Conservation (phyloP, 352 stramenopile species). For the Phytophthora multivora region DNA sequence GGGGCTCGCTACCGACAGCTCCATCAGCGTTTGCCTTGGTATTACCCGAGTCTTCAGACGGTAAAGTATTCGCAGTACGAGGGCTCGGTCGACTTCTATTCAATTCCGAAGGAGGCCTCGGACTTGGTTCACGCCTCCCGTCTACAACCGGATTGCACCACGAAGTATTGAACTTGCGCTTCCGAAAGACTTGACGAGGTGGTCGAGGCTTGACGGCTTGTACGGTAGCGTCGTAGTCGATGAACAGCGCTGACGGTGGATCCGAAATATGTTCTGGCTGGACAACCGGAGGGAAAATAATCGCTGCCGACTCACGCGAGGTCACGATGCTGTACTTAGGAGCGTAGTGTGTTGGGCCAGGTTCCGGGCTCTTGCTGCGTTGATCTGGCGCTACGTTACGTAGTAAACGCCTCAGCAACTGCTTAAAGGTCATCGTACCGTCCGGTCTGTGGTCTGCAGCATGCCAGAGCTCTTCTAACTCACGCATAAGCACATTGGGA, state of each 20-base stretch:
- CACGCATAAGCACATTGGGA: constrained; percentile 46
- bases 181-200: constrained; percentile 52
- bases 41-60: background rate
- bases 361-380: constrained; percentile 60
- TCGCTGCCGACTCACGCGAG: constrained; percentile 35
- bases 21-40: background rate
- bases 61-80: background rate
- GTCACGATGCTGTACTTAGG: constrained; percentile 54
- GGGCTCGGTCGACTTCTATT: constrained; percentile 6
- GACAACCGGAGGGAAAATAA: constrained; percentile 57
- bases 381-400: constrained; percentile 15
- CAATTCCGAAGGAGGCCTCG: constrained; percentile 4
- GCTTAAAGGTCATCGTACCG: constrained; percentile 27
- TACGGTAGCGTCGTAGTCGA: constrained; percentile 70
- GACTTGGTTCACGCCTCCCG: background rate
- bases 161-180: constrained; percentile 64
- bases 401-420: constrained; percentile 24
- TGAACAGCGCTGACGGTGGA: constrained; percentile 62
- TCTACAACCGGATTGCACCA: constrained; percentile 75
- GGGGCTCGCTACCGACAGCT: background rate
- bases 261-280: constrained; percentile 35
- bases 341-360: constrained; percentile 71
- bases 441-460: constrained; percentile 26
- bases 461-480: constrained; percentile 67
- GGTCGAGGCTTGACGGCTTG: constrained; percentile 61